Evolutionary conservation across 2,329 filamentous ascomycete species (phyloP).

Genomic region (Corinectria fuckeliana): DNA sequence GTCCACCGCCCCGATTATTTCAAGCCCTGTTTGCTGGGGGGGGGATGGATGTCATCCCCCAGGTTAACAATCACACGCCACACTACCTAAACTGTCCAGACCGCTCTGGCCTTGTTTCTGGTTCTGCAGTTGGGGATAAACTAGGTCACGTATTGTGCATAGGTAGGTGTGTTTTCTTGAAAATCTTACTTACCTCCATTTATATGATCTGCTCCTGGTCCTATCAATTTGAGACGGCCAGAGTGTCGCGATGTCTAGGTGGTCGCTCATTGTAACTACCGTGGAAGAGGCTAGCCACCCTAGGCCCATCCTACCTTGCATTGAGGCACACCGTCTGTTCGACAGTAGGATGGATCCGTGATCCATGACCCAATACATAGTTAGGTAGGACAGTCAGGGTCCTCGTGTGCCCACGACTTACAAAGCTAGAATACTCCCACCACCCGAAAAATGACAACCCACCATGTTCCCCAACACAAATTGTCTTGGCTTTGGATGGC

Average conservation of each 20-base stretch:
- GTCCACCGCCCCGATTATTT: constrained; percentile 40
- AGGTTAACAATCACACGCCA: constrained; percentile 17
- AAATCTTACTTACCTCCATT: not conserved
- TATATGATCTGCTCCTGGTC: not conserved
- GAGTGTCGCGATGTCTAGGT: not conserved
- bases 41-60: constrained; percentile 26
- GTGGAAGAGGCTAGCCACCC: not conserved
- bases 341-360: not conserved
- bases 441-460: not conserved
- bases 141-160: no score
- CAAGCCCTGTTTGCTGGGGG: constrained; percentile 27
- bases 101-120: not conserved
- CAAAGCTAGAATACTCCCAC: not conserved
- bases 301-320: constrained; percentile 1
- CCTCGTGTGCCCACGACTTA: not conserved
- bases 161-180: no score
- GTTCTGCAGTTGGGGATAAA: not conserved
- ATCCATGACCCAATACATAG: not conserved
- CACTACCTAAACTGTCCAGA: constrained; percentile 6
- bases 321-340: constrained; percentile 22
- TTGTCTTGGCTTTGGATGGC: not conserved
- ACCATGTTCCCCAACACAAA: not conserved
- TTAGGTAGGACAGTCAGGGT: no score
- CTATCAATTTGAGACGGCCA: not conserved
- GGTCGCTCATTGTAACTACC: not conserved